A percentile compares a stretch with the other conserved stretches of the same genome.
Conservation (phyloP, 2,329 filamentous ascomycete species). For the Penicillium sp. region DNA sequence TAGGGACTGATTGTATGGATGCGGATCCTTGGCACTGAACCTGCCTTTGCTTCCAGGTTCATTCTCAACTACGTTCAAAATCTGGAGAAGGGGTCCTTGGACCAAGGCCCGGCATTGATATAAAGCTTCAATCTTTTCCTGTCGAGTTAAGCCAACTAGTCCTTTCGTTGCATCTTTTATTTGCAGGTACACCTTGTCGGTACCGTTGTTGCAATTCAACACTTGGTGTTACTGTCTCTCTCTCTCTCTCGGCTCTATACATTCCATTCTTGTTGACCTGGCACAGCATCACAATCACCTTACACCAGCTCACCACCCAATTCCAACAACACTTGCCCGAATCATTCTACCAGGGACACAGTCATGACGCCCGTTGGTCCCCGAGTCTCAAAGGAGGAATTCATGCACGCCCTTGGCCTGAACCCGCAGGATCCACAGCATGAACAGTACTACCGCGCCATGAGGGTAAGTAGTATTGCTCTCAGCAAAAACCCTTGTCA, state of each 20-base stretch:
- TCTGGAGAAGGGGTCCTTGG: not conserved
- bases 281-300: slow-evolving; percentile 1
- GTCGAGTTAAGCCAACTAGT: not conserved
- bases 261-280: not conserved
- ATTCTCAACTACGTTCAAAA: not conserved
- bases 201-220: not conserved
- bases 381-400: slow-evolving; percentile 50
- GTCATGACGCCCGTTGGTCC: slow-evolving; percentile 43
- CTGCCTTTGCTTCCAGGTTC: slow-evolving; percentile 11
- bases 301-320: not conserved
- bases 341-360: not conserved
- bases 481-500: not conserved
- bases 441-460: slow-evolving; percentile 48
- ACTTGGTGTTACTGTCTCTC: not conserved
- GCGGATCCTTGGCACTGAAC: slow-evolving; percentile 6
- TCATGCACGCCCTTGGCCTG: slow-evolving; percentile 48
- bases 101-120: not conserved
- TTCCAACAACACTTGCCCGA: not conserved
- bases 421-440: slow-evolving; percentile 45
- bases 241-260: not conserved
- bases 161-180: not conserved
- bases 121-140: slow-evolving; percentile 3
- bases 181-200: not conserved
- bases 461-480: slow-evolving; percentile 41
- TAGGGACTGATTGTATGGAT: slow-evolving; percentile 20